Base-by-base conservation (phyloP, 495 filamentous ascomycete genomes). In the Talaromyces wortmannii region DNA sequence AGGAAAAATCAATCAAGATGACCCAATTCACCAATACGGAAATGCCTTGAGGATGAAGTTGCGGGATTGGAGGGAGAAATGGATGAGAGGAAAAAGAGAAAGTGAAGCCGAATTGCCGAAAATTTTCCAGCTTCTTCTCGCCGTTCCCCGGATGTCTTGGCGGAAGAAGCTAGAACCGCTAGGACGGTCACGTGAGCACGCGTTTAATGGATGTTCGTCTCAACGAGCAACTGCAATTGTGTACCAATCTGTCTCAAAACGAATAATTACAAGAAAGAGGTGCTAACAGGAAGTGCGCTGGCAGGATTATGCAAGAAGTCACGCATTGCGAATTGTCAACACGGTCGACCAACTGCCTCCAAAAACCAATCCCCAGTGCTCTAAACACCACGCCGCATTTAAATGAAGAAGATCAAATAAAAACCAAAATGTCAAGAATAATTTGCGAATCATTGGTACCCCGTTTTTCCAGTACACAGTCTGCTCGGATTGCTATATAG, bases 61-160 rank as follows among this genome's bases (percentile, higher is more conserved):
- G 36, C 53, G 53, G 46, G 60, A 51, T 29, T 23, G 54, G 56
- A 56, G 47, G 57, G 55, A 69, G 15, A 56, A 61, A 60, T 53
- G 53, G 57, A 45, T 55, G 57, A 46, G 64, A 59, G 57, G 59
- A 67, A 50, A 56, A 55, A 59, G 55, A 62, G 57, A 59, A 59
- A 64, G 69, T 74, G 72, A 74, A 72, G 74, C 68, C 64, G 48
- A 72, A 70, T 74, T 71, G 16, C 71, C 61, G 69, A 77, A 77
- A 75, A 74, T 73, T 75, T 77, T 74, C 72, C 67, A 70, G 67
- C 65, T 67, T 63, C 50, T 75, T 23, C 23, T 72, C 71, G 69
- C 65, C 62, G 69, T 71, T 71, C 71, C 72, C 69, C 53, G 32
- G 65, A 72, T 68, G 68, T 65, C 69, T 74, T 70, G 70, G 70